These are phyloP conservation scores for Tricholoma furcatifolium DNA, from an alignment of 768 basidiomycete species.

Conservation along the genomic window DNA sequence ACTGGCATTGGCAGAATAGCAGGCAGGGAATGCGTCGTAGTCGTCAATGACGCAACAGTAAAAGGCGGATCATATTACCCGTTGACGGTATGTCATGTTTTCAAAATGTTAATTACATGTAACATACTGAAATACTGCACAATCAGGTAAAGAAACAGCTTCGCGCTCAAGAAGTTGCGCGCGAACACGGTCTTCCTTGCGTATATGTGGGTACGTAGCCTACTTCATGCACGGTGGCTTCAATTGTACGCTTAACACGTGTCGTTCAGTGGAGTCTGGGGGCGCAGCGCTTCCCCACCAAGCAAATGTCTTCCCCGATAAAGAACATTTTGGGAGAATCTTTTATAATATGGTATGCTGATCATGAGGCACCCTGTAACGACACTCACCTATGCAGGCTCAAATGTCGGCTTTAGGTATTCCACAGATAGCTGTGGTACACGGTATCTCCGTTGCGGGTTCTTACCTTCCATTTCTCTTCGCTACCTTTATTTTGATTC, in stretches of 20 bases:
- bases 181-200: constrained; percentile 86
- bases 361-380: background rate
- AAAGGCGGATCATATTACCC: constrained; percentile 94
- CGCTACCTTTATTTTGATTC: background rate
- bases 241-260: background rate
- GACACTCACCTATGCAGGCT: constrained; percentile 45
- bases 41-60: constrained; percentile 94
- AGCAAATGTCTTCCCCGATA: constrained; percentile 93
- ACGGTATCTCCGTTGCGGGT: constrained; percentile 93
- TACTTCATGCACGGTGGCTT: background rate
- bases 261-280: constrained; percentile 78
- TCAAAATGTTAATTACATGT: background rate
- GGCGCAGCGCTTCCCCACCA: constrained; percentile 92
- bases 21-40: constrained; percentile 82
- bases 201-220: constrained; percentile 78
- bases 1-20: constrained; percentile 81
- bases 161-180: constrained; percentile 92
- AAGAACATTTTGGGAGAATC: constrained; percentile 92
- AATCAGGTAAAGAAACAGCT: constrained; percentile 90
- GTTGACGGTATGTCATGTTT: constrained; percentile 53
- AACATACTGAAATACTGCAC: background rate
- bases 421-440: constrained; percentile 90
- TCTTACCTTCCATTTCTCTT: constrained; percentile 3
- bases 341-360: constrained; percentile 90
- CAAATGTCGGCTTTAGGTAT: constrained; percentile 92